Evolutionary conservation across 2,329 filamentous ascomycete species (phyloP).

Genomic region (Hirsutella rhossiliensis): DNA sequence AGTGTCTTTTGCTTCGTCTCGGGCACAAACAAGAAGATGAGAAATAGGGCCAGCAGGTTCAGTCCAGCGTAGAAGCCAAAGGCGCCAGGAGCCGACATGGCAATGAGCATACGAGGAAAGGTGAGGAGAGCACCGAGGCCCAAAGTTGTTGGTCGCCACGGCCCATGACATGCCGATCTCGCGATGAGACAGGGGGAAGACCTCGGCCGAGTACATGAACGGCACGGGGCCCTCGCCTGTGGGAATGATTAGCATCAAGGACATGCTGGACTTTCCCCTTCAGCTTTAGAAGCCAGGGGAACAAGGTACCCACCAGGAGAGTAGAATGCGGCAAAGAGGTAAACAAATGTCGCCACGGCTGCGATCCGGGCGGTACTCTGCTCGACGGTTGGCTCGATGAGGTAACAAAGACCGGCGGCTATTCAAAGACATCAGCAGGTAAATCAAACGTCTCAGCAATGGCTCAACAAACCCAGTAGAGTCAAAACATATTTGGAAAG

Average conservation of each 20-base stretch:
- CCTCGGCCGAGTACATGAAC: conserved; percentile 25
- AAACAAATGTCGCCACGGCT: conserved; percentile 21
- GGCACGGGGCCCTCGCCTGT: conserved; percentile 22
- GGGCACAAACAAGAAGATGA: conserved; percentile 37
- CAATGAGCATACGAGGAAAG: conserved; percentile 18
- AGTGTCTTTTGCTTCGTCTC: conserved; percentile 39
- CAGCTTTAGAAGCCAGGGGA: no score
- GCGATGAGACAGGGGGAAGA: conserved; percentile 24
- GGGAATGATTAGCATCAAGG: background rate
- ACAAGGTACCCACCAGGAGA: conserved; percentile 10
- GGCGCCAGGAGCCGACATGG: conserved; percentile 19
- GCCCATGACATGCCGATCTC: conserved; percentile 27
- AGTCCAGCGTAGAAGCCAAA: conserved; percentile 34
- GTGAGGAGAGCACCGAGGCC: conserved; percentile 12
- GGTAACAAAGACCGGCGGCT: conserved; percentile 16
- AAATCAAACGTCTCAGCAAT: background rate
- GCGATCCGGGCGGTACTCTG: conserved; percentile 12
- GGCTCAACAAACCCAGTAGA: conserved; percentile 4
- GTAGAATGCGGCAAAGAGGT: conserved; percentile 24
- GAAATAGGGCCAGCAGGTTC: conserved; percentile 30
- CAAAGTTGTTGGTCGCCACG: conserved; percentile 22
- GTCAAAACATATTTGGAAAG: conserved; percentile 23
- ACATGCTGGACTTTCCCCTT: no score
- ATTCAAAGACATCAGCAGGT: background rate
- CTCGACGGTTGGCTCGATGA: conserved; percentile 7